These are phyloP conservation scores for Phytophthora fragariaefolia DNA, from an alignment of 352 stramenopile species.

Conservation along the genomic window DNA sequence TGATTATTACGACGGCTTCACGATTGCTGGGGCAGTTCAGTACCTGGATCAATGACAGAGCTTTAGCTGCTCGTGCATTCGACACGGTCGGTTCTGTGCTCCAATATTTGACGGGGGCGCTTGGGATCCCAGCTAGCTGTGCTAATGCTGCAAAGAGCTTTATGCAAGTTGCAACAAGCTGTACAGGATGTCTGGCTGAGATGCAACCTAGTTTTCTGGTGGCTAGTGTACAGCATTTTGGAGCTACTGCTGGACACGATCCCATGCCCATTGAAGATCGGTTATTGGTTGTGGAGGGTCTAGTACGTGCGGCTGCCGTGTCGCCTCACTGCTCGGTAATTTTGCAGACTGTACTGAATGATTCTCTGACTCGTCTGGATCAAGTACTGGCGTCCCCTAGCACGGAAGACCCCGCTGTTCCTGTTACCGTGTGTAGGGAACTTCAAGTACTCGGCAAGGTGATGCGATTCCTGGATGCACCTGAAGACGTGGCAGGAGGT, in stretches of 20 bases:
- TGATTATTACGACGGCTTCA: slow-evolving; percentile 55
- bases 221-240: slow-evolving; percentile 57
- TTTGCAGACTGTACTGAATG: slow-evolving; percentile 53
- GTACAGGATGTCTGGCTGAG: slow-evolving; percentile 49
- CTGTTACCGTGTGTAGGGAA: slow-evolving; percentile 51
- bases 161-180: slow-evolving; percentile 71
- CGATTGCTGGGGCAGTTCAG: slow-evolving; percentile 68
- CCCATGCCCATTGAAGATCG: slow-evolving; percentile 60
- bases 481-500: slow-evolving; percentile 55
- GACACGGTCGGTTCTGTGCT: slow-evolving; percentile 55
- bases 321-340: slow-evolving; percentile 60
- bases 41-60: slow-evolving; percentile 60
- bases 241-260: slow-evolving; percentile 16
- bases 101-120: slow-evolving; percentile 60
- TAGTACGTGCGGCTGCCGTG: slow-evolving; percentile 57
- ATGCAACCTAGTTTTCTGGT: slow-evolving; percentile 55
- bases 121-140: slow-evolving; percentile 44
- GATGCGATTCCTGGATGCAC: slow-evolving; percentile 72
- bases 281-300: slow-evolving; percentile 68
- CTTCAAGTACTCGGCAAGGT: slow-evolving; percentile 73
- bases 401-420: slow-evolving; percentile 27
- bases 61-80: slow-evolving; percentile 35
- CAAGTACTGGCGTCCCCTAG: slow-evolving; percentile 38
- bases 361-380: slow-evolving; percentile 58
- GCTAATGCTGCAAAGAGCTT: slow-evolving; percentile 69